Evolutionary conservation across 2,329 filamentous ascomycete genomes (phyloP).

Genomic region (Scytalidium lignicola): DNA sequence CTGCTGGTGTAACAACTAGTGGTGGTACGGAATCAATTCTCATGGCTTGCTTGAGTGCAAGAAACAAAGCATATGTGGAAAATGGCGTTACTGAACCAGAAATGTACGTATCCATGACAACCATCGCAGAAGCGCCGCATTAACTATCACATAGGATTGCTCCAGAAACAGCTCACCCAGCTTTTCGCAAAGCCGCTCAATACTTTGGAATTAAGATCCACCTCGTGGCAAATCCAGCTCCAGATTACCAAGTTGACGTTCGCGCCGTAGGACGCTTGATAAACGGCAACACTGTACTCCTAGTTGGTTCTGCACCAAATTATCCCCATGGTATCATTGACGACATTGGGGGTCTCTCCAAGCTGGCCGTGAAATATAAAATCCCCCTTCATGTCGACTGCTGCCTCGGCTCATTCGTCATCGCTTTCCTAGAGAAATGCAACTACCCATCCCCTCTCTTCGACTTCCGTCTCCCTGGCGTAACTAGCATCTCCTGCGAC

Average conservation of each 20-base stretch:
- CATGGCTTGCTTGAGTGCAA: slow-evolving; percentile 82
- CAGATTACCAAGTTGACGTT: slow-evolving; percentile 75
- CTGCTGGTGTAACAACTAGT: slow-evolving; percentile 79
- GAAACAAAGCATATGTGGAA: slow-evolving; percentile 79
- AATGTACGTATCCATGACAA: slow-evolving; percentile 51
- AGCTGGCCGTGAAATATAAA: slow-evolving; percentile 69
- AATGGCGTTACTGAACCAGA: slow-evolving; percentile 84
- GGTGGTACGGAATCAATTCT: slow-evolving; percentile 93
- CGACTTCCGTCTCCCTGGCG: slow-evolving; percentile 86
- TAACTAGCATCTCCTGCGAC: slow-evolving; percentile 90
- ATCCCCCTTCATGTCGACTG: slow-evolving; percentile 91
- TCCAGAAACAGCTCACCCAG: slow-evolving; percentile 86
- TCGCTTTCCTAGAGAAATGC: slow-evolving; percentile 80
- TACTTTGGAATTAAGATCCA: slow-evolving; percentile 96
- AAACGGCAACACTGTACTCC: slow-evolving; percentile 84
- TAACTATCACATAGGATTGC: slow-evolving; percentile 58
- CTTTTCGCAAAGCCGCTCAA: slow-evolving; percentile 85
- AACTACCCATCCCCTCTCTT: slow-evolving; percentile 82
- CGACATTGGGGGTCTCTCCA: slow-evolving; percentile 78
- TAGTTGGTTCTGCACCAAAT: slow-evolving; percentile 90
- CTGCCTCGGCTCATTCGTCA: slow-evolving; percentile 87
- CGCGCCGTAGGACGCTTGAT: slow-evolving; percentile 73
- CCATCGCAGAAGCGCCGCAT: slow-evolving; percentile 13
- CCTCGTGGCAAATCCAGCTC: slow-evolving; percentile 75
- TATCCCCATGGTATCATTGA: slow-evolving; percentile 97